Percentiles rank a stretch among this genome's conserved stretches.
Evolutionary conservation across 257 asterid genomes (phyloP).

Genomic region (Catharanthus roseus): DNA sequence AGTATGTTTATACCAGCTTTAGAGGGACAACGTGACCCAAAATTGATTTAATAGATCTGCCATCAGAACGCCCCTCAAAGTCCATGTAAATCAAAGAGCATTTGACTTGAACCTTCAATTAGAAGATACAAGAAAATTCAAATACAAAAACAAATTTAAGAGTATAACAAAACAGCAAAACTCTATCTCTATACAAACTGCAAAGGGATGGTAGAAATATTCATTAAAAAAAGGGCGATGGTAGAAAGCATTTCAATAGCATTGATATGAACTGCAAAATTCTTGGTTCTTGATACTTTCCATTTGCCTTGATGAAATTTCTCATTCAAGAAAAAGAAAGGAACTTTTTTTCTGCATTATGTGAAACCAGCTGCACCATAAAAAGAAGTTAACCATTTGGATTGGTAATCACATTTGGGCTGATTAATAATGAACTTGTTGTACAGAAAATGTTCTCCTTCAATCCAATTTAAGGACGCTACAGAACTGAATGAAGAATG

Average conservation of each 20-base stretch:
- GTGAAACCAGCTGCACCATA: not conserved
- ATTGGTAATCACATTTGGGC: not conserved
- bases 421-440: not conserved
- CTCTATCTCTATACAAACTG: not conserved
- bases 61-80: constrained; percentile 98
- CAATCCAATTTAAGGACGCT: not conserved
- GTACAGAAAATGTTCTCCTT: not conserved
- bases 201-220: not conserved
- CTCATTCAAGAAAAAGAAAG: not conserved
- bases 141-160: constrained; percentile 13
- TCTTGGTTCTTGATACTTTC: not conserved
- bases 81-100: constrained; percentile 83
- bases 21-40: constrained; percentile 87
- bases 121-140: not conserved
- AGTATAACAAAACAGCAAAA: constrained; percentile 7
- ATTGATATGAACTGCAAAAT: not conserved
- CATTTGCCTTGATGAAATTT: not conserved
- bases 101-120: constrained; percentile 76
- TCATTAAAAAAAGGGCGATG: too few species aligned
- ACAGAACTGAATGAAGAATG: not conserved
- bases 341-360: not conserved
- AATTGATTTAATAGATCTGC: constrained; percentile 90
- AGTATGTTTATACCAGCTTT: constrained; percentile 66
- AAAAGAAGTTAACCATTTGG: not conserved
- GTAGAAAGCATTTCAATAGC: not conserved